A percentile compares a stretch with the other conserved stretches of the same genome.
Evolutionary conservation across 2,329 filamentous ascomycete genomes (phyloP).

Genomic region (Cladosporium sp.): DNA sequence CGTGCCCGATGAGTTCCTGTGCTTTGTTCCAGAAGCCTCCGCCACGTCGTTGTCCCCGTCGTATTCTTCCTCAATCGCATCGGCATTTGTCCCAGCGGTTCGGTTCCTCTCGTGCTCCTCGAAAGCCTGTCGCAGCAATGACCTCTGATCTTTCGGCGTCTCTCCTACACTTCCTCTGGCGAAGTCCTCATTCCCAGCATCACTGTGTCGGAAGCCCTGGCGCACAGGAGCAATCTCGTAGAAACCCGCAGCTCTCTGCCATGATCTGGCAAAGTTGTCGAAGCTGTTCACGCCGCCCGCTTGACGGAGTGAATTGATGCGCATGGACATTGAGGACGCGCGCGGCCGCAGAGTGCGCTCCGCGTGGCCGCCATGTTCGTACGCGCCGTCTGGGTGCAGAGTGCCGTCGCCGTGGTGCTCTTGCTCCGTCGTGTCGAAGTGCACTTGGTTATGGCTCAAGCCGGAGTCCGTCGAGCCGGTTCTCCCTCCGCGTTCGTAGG

Average conservation of each 20-base stretch:
- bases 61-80: slow-evolving; percentile 25
- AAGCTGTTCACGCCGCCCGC: slow-evolving; percentile 91
- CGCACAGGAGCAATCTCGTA: slow-evolving; percentile 79
- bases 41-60: slow-evolving; percentile 20
- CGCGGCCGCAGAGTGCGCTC: slow-evolving; percentile 32
- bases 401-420: slow-evolving; percentile 18
- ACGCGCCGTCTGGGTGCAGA: slow-evolving; percentile 1
- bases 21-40: not conserved
- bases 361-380: slow-evolving; percentile 16
- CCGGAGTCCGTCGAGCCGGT: slow-evolving; percentile 39
- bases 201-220: slow-evolving; percentile 61
- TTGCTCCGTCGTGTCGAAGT: slow-evolving; percentile 27
- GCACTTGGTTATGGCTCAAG: slow-evolving; percentile 21
- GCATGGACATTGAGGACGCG: slow-evolving; percentile 47
- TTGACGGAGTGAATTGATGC: slow-evolving; percentile 54
- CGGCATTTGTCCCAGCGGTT: slow-evolving; percentile 20
- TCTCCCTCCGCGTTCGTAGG: slow-evolving; percentile 40
- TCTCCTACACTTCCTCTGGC: slow-evolving; percentile 34
- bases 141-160: slow-evolving; percentile 36
- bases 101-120: slow-evolving; percentile 24
- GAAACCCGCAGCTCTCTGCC: slow-evolving; percentile 86
- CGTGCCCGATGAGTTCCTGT: not conserved
- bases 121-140: slow-evolving; percentile 40
- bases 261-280: slow-evolving; percentile 87
- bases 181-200: slow-evolving; percentile 41